Evolutionary conservation across 768 basidiomycete genomes (phyloP).

Genomic region (Grammothele lineata): DNA sequence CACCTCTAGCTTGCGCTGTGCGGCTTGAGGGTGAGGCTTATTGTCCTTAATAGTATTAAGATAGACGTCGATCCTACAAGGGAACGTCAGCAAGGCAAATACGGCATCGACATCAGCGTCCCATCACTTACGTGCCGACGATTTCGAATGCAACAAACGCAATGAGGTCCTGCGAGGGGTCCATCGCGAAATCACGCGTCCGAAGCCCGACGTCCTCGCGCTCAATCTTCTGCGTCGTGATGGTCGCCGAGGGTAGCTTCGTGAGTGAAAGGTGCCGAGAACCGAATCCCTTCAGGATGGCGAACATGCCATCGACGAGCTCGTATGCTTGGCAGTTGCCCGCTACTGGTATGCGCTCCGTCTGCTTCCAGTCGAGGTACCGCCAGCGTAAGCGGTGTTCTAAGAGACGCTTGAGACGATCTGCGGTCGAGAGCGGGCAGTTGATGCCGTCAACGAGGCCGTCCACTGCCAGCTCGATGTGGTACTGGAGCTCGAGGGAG

Average conservation of each 20-base stretch:
- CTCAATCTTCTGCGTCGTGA: no score
- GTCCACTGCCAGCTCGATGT: slow-evolving; percentile 29
- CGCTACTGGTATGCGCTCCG: slow-evolving; percentile 25
- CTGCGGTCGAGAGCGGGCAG: slow-evolving; percentile 19
- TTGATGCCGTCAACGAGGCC: slow-evolving; percentile 23
- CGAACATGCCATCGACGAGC: slow-evolving; percentile 56
- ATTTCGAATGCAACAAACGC: slow-evolving; percentile 34
- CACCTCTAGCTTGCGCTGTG: slow-evolving; percentile 11
- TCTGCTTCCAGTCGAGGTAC: slow-evolving; percentile 24
- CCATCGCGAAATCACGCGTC: slow-evolving; percentile 58
- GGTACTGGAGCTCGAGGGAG: slow-evolving; percentile 27
- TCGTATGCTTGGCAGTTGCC: slow-evolving; percentile 51
- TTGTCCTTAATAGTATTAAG: slow-evolving; percentile 38
- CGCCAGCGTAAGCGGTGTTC: slow-evolving; percentile 34
- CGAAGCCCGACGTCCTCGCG: slow-evolving; percentile 36
- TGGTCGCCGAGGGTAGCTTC: slow-evolving; percentile 26
- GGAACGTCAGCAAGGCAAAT: neutral
- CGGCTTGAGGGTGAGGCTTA: slow-evolving; percentile 36
- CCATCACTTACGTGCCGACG: no score
- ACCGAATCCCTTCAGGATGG: no score
- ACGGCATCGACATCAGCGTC: no score
- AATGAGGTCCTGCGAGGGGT: slow-evolving; percentile 59
- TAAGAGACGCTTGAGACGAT: slow-evolving; percentile 31
- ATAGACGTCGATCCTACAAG: slow-evolving; percentile 33
- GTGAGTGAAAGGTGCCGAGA: slow-evolving; percentile 23